phyloP scores from a whole-genome alignment of 2,329 filamentous ascomycete species.

The Orbilia brochopaga region DNA sequence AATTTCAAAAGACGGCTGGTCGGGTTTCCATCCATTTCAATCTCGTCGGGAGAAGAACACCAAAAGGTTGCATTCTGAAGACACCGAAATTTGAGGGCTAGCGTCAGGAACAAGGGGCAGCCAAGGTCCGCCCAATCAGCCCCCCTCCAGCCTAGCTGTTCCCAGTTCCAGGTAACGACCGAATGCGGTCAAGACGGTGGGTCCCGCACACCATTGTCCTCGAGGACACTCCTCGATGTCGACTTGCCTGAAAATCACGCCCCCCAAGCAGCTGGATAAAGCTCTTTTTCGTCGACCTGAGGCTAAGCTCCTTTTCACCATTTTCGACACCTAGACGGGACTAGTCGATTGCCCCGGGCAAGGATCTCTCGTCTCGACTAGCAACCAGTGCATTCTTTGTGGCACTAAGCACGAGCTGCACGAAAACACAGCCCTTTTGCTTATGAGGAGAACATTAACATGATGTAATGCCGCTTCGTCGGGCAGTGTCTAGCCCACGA shows the following conservation, averaged over 20 bases:
- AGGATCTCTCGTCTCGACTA: constrained; percentile 29
- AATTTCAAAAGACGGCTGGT: neutral
- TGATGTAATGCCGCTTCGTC: constrained; percentile 47
- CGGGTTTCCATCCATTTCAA: neutral
- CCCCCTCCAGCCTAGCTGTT: constrained; percentile 5
- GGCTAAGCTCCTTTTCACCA: constrained; percentile 19
- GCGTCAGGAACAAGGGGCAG: constrained; percentile 50
- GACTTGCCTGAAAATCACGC: constrained; percentile 18
- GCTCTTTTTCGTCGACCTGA: constrained; percentile 12
- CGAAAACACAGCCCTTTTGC: constrained; percentile 13
- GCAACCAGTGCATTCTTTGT: constrained; percentile 21
- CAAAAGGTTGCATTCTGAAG: constrained; percentile 4
- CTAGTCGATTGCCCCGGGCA: constrained; percentile 20
- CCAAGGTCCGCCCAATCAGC: constrained; percentile 40
- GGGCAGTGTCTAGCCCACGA: neutral
- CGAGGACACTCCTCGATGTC: constrained; percentile 31
- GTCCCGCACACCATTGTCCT: constrained; percentile 9
- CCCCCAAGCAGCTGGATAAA: constrained; percentile 26
- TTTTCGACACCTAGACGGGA: constrained; percentile 8
- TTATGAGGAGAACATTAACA: constrained; percentile 26
- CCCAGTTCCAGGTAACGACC: constrained; percentile 38
- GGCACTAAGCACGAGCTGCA: constrained; percentile 11
- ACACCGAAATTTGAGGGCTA: constrained; percentile 17
- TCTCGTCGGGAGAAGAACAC: neutral
- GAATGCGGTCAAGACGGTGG: constrained; percentile 40